Base-by-base conservation (phyloP, 2,329 filamentous ascomycete genomes). In the Colletotrichum magnum region DNA sequence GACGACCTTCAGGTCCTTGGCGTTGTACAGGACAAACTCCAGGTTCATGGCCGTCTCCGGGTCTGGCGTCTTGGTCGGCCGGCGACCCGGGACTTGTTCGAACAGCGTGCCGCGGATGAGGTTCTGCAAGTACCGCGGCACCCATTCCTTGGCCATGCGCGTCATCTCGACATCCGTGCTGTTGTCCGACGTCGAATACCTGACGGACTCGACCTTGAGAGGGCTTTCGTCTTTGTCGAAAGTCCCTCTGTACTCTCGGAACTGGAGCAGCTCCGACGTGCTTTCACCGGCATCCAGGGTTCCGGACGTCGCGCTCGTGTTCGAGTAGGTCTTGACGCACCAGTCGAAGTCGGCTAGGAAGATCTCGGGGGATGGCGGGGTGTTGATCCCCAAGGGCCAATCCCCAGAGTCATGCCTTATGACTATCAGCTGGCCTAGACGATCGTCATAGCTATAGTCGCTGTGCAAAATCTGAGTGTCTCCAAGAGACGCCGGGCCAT, bases 1-100 rank as follows among this genome's bases (percentile, higher is more conserved):
- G 15, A 72, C 12, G 5, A 18, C 58, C 0, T 51, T 28, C 9
- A 73, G 12, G 36, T 75, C 62, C 6, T 57, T 51, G 6, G 52
- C 24, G 24, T 58, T 53, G 52, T 64, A 69, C 1, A 73, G 43
- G 18, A 68, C 58, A 4, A 61, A 32, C 13, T 45, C 47, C 15
- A 61, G 32, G 7, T 61, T 36, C 56, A 58, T 48, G 16, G n/a
- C 41, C 9, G 24, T 58, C 15, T n/a, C 21, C 15, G 43, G 41
- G 9, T 24, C 12, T 10, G 36, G 45, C 18, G 28, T 41, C 26
- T 61, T 28, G 50, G 18, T 10, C 2, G 47, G 24, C 9, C 6
- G 47, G 16, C 26, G 58, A 7, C 47, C 32, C 18, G 50, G 21
- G 15, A 43, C 32, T n/a, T 41, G 39, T 5, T 52, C 47, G 6